A percentile compares a stretch with the other conserved stretches of the same genome.
Evolutionary conservation across 169 alveolate species (phyloP).

Genomic region (Perkinsus chesapeaki): DNA sequence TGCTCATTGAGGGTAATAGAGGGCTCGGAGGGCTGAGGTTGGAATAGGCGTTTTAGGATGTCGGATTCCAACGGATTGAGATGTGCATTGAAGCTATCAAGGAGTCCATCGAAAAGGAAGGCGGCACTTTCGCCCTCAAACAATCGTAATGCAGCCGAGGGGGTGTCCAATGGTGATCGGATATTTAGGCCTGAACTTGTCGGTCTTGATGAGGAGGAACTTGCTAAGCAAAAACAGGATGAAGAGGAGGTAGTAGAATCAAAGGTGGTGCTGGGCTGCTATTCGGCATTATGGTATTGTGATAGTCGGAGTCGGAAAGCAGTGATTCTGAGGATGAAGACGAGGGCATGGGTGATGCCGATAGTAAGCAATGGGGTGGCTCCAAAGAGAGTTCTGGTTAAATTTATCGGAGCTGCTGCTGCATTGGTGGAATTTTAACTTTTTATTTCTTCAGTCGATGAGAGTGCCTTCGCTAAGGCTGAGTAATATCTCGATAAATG

Average conservation of each 20-base stretch:
- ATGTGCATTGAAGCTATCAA: not conserved
- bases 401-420: not conserved
- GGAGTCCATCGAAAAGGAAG: not conserved
- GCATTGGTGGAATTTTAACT: not conserved
- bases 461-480: not conserved
- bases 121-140: not conserved
- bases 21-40: not conserved
- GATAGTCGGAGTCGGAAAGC: not conserved
- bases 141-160: not conserved
- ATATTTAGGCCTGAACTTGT: not conserved
- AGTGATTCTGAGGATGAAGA: not conserved
- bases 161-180: not conserved
- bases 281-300: not conserved
- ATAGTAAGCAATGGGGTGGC: not conserved
- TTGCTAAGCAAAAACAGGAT: not conserved
- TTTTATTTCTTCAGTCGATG: not conserved
- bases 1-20: constrained; percentile 34
- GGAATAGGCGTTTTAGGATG: not conserved
- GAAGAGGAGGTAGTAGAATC: not conserved
- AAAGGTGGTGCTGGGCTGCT: not conserved
- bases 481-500: not conserved
- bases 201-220: not conserved
- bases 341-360: not conserved
- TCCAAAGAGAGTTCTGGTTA: not conserved
- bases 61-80: not conserved